Conservation (phyloP, 2,329 filamentous ascomycete genomes). For the Fusarium marasasianum region DNA sequence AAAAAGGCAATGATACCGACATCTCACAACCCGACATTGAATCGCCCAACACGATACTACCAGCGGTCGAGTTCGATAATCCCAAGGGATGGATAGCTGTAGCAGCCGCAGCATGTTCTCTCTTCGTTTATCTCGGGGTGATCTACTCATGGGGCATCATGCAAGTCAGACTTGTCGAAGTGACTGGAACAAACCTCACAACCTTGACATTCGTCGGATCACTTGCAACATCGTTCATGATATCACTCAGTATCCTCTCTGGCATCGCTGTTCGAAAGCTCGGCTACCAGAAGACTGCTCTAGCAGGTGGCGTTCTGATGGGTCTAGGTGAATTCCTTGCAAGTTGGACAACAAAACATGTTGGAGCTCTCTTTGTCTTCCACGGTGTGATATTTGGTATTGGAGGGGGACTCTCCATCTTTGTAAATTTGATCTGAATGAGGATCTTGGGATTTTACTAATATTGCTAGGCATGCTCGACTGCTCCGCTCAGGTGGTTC, state of each 20-base stretch:
- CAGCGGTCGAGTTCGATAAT: constrained; percentile 18
- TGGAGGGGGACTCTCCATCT: constrained; percentile 37
- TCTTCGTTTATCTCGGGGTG: constrained; percentile 45
- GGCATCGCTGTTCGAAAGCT: constrained; percentile 32
- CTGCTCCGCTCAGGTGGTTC: constrained; percentile 40
- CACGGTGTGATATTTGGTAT: constrained; percentile 43
- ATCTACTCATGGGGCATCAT: constrained; percentile 47
- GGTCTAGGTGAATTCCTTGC: constrained; percentile 45
- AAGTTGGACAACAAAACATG: constrained; percentile 38
- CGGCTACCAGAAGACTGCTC: constrained; percentile 37
- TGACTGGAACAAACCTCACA: constrained; percentile 35
- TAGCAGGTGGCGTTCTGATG: constrained; percentile 40
- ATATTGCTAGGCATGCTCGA: constrained; percentile 26
- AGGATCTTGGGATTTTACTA: rapidly evolving
- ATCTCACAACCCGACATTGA: neutral
- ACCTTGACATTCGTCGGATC: constrained; percentile 45
- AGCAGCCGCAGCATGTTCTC: constrained; percentile 28
- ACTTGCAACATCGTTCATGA: constrained; percentile 41
- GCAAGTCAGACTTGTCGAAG: constrained; percentile 42
- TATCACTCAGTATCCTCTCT: constrained; percentile 36
- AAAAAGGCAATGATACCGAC: constrained; percentile 18
- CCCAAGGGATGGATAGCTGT: constrained; percentile 32
- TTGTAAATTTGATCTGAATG: neutral
- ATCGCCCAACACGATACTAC: no score
- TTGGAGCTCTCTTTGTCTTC: constrained; percentile 39